Conservation (phyloP, 169 alveolate genomes). For the Perkinsus olseni region DNA sequence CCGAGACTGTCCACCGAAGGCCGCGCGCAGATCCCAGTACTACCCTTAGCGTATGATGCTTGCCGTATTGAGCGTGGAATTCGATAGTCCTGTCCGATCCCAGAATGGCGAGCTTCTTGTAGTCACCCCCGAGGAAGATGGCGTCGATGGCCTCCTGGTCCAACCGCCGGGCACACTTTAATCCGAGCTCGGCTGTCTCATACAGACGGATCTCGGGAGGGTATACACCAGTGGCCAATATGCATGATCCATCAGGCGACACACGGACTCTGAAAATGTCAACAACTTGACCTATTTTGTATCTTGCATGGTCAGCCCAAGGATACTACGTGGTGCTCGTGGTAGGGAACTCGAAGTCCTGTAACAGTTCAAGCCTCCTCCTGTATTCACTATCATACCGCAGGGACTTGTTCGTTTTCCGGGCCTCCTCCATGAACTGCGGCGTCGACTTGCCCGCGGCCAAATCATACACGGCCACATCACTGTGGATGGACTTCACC, state of each 20-base stretch:
- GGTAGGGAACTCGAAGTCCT: constrained; percentile 67
- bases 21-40: too few relatives aligned
- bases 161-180: constrained; percentile 77
- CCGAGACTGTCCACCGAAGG: too few relatives aligned
- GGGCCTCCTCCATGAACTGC: constrained; percentile 69
- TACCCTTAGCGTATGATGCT: constrained; percentile 74
- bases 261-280: constrained; percentile 60
- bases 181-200: constrained; percentile 64
- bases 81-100: constrained; percentile 76
- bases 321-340: neutral
- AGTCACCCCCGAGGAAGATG: constrained; percentile 64
- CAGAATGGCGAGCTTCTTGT: constrained; percentile 71
- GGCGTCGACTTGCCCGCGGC: constrained; percentile 72
- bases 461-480: constrained; percentile 68
- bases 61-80: constrained; percentile 85
- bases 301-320: neutral
- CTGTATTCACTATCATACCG: constrained; percentile 60
- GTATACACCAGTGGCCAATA: constrained; percentile 65
- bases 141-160: constrained; percentile 75
- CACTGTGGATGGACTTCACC: constrained; percentile 20
- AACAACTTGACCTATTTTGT: constrained; percentile 13
- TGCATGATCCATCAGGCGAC: constrained; percentile 59
- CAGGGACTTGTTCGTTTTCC: constrained; percentile 57
- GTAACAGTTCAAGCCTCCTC: constrained; percentile 66
- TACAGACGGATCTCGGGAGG: constrained; percentile 75